Conservation (phyloP, 1,284 basidiomycete species). For the Austroboletus niveus region DNA sequence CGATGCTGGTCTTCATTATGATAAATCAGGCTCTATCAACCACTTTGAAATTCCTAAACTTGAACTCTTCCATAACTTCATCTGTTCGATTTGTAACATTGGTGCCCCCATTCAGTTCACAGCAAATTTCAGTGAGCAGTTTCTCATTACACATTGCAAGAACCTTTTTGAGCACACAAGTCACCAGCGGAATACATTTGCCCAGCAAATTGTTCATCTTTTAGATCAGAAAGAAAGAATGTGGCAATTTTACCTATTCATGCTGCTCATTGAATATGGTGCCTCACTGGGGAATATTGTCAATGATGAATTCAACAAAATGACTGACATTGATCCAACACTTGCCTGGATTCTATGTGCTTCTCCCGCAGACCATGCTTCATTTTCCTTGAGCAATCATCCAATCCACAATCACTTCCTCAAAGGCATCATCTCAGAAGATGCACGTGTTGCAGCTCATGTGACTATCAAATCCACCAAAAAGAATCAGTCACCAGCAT, state of each 20-base stretch:
- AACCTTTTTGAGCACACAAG: too few relatives aligned
- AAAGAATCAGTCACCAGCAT: neutral
- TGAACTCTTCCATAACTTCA: too few relatives aligned
- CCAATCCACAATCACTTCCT: constrained; percentile 10
- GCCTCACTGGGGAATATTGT: constrained; percentile 4
- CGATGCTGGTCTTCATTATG: too few relatives aligned
- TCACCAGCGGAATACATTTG: too few relatives aligned
- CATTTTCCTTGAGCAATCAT: neutral
- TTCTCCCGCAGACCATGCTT: neutral
- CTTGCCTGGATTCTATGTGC: constrained; percentile 1
- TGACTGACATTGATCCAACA: neutral
- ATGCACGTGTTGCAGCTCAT: constrained; percentile 1
- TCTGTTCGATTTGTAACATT: too few relatives aligned
- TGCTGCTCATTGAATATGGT: neutral
- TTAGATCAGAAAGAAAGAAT: constrained; percentile 6
- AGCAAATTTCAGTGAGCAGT: too few relatives aligned
- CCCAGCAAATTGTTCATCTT: neutral
- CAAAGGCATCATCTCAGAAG: constrained; percentile 6
- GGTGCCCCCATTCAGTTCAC: too few relatives aligned
- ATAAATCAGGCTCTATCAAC: too few relatives aligned
- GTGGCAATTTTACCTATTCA: constrained; percentile 1
- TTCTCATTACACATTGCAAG: too few relatives aligned
- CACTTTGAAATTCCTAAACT: too few relatives aligned
- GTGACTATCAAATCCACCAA: constrained; percentile 1
- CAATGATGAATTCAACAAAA: neutral